phyloP scores from a whole-genome alignment of 129 eudicot species.

The Daucus carota region DH1_v3.0 NC_030384.2:14536501-14537000 shows the following conservation, averaged over 20 bases:
- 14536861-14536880: constrained; percentile 53
- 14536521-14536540: constrained; percentile 39
- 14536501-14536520: constrained; percentile 44
- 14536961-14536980: constrained; percentile 31
- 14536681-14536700: constrained; percentile 63
- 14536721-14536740: constrained; percentile 51
- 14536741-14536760: constrained; percentile 41
- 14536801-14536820: constrained; percentile 23
- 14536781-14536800: constrained; percentile 50
- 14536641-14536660: constrained; percentile 66
- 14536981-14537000: constrained; percentile 48
- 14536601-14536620: constrained; percentile 45
- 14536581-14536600: constrained; percentile 61
- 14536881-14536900: constrained; percentile 34
- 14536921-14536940: constrained; percentile 47
- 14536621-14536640: constrained; percentile 47
- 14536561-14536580: constrained; percentile 62
- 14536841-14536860: constrained; percentile 49
- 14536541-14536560: constrained; percentile 43
- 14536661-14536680: constrained; percentile 55
- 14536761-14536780: constrained; percentile 61
- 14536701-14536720: constrained; percentile 58
- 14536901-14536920: constrained; percentile 58
- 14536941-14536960: constrained; percentile 32
- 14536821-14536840: constrained; percentile 37